Conservation (phyloP, 352 stramenopile species). For the Aphanomyces astaci region DNA sequence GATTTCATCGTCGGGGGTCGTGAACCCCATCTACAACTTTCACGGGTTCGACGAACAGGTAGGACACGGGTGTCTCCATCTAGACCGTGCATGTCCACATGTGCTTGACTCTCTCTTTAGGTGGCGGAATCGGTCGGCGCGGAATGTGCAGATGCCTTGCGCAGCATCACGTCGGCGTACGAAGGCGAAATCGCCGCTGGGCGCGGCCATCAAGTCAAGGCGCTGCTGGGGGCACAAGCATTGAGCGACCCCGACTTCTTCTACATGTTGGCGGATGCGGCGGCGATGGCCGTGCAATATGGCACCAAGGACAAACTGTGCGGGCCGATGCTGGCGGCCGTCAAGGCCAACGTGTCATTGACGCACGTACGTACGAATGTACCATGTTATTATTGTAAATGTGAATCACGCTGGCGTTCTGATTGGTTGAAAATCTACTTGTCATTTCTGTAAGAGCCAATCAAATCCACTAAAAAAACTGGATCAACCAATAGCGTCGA, state of each 20-base stretch:
- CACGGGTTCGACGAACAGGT: conserved; percentile 75
- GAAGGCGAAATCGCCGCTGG: conserved; percentile 44
- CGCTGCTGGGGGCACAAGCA: conserved; percentile 47
- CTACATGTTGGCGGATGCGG: conserved; percentile 85
- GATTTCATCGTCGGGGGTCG: conserved; percentile 68
- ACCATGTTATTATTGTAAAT: no score
- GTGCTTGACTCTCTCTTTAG: neutral
- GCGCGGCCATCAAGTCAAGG: conserved; percentile 52
- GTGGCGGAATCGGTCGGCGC: conserved; percentile 45
- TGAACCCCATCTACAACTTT: conserved; percentile 74
- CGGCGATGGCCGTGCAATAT: conserved; percentile 85
- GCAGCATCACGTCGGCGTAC: conserved; percentile 53
- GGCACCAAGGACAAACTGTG: conserved; percentile 78
- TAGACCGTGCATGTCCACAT: neutral
- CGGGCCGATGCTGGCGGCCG: conserved; percentile 39
- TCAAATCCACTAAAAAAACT: no score
- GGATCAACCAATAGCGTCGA: no score
- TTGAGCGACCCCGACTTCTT: conserved; percentile 75
- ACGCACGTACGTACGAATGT: conserved; percentile 37
- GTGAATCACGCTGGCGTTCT: no score
- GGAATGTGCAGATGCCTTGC: conserved; percentile 55
- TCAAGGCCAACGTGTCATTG: conserved; percentile 43
- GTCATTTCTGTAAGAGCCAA: no score
- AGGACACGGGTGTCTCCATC: neutral
- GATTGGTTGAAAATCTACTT: no score